phyloP scores from a whole-genome alignment of 1,139 yeast species.

The Scheffersomyces illinoinensis region DNA sequence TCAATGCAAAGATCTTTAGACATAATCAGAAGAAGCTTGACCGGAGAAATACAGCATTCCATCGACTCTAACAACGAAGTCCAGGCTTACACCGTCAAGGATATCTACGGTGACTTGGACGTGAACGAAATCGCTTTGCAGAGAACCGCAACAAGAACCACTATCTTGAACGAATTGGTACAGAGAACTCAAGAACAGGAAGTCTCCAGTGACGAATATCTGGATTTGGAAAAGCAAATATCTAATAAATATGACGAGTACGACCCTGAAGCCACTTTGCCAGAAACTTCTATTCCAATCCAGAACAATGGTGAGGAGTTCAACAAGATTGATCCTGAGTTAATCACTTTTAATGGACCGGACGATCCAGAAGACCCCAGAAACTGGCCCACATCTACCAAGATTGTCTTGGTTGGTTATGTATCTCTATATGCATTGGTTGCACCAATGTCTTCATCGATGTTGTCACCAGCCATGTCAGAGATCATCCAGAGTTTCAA shows the following conservation, averaged over 20 bases:
- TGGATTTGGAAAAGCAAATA: slow-evolving; percentile 6
- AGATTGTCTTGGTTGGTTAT: slow-evolving; percentile 30
- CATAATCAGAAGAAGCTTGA: slow-evolving; percentile 10
- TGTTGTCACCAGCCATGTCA: slow-evolving; percentile 44
- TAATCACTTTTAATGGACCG: slow-evolving; percentile 41
- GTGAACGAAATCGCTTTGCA: slow-evolving; percentile 18
- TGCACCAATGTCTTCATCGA: slow-evolving; percentile 49
- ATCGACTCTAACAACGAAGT: neutral
- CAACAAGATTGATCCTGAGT: slow-evolving; percentile 41
- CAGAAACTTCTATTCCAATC: slow-evolving; percentile 26
- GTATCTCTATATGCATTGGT: slow-evolving; percentile 46
- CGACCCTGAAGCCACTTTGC: slow-evolving; percentile 2
- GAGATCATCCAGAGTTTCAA: slow-evolving; percentile 35
- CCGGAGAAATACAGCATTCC: slow-evolving; percentile 8
- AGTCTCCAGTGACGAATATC: slow-evolving; percentile 13
- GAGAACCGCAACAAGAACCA: slow-evolving; percentile 21
- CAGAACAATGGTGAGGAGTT: slow-evolving; percentile 41
- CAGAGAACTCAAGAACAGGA: slow-evolving; percentile 12
- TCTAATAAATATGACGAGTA: slow-evolving; percentile 2
- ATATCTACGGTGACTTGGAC: slow-evolving; percentile 36
- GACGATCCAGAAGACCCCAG: slow-evolving; percentile 43
- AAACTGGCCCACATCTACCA: slow-evolving; percentile 35
- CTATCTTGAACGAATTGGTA: slow-evolving; percentile 19
- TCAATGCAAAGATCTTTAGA: slow-evolving; percentile 17
- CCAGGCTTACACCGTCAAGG: slow-evolving; percentile 25